Conservation (phyloP, 2,329 filamentous ascomycete species). For the Xylaria sp. region DNA sequence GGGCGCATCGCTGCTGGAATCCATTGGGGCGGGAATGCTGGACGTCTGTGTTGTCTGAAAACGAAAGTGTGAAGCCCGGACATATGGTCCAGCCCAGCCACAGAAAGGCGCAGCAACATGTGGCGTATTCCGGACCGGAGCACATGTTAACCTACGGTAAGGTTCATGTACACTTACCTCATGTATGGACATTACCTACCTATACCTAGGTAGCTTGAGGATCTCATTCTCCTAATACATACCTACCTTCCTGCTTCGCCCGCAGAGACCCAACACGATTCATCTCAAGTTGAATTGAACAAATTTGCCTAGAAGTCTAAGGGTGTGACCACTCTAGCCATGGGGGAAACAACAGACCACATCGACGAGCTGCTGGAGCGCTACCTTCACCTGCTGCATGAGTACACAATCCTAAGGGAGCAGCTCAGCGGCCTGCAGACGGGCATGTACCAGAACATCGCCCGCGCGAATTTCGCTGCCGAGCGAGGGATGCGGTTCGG, state of each 20-base stretch:
- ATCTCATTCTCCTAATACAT: not conserved
- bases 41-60: not conserved
- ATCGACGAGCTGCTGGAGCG: constrained; percentile 67
- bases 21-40: not conserved
- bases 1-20: not conserved
- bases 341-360: constrained; percentile 32
- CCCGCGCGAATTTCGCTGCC: constrained; percentile 76
- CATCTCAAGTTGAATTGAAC: not conserved
- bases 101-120: not conserved
- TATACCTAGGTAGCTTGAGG: too few species aligned
- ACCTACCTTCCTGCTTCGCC: too few species aligned
- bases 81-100: not conserved
- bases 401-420: constrained; percentile 64
- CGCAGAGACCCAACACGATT: not conserved
- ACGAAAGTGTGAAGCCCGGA: not conserved
- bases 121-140: too few species aligned
- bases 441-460: constrained; percentile 61
- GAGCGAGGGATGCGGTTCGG: constrained; percentile 67
- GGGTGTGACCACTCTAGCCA: constrained; percentile 21
- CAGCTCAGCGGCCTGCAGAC: constrained; percentile 58
- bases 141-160: too few species aligned
- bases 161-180: too few species aligned
- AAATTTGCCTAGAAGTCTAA: not conserved
- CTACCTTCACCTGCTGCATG: constrained; percentile 68
- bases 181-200: too few species aligned